These are phyloP conservation scores for Alternaria viburni DNA, from an alignment of 2,329 filamentous ascomycete genomes.

Conservation along the genomic window DNA sequence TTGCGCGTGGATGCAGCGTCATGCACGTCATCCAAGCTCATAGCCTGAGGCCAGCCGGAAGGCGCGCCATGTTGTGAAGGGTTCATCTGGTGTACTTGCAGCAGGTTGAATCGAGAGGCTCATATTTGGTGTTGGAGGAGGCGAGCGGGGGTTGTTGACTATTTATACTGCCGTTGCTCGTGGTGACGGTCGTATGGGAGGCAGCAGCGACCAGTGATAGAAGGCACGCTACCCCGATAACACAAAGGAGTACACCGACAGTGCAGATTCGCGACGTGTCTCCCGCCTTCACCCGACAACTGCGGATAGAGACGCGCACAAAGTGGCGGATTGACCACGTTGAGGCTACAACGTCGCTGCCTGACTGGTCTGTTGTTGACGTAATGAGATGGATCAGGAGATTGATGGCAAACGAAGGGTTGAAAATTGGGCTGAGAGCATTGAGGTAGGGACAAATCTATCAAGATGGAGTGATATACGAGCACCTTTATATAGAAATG, in stretches of 20 bases:
- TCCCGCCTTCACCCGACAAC: not conserved
- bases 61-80: slow-evolving; percentile 1
- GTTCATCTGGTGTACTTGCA: slow-evolving; percentile 7
- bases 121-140: not conserved
- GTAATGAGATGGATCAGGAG: slow-evolving; percentile 1
- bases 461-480: not conserved
- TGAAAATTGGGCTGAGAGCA: not conserved
- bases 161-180: slow-evolving; percentile 4
- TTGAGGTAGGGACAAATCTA: not conserved
- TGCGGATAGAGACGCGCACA: not conserved
- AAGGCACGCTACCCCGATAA: not conserved
- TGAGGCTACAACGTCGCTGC: not conserved
- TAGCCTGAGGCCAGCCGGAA: not conserved
- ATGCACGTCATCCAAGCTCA: slow-evolving; percentile 3
- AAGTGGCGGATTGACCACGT: not conserved
- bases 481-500: not conserved
- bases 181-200: slow-evolving; percentile 6
- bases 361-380: not conserved
- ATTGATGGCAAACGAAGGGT: not conserved
- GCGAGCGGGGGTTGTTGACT: not conserved
- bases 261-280: not conserved
- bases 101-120: not conserved
- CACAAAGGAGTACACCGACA: not conserved
- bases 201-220: slow-evolving; percentile 4
- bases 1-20: not conserved